A percentile compares a stretch with the other conserved stretches of the same genome.
Evolutionary conservation across 2,329 filamentous ascomycete species (phyloP).

Genomic region (Phyllachora maydis): DNA sequence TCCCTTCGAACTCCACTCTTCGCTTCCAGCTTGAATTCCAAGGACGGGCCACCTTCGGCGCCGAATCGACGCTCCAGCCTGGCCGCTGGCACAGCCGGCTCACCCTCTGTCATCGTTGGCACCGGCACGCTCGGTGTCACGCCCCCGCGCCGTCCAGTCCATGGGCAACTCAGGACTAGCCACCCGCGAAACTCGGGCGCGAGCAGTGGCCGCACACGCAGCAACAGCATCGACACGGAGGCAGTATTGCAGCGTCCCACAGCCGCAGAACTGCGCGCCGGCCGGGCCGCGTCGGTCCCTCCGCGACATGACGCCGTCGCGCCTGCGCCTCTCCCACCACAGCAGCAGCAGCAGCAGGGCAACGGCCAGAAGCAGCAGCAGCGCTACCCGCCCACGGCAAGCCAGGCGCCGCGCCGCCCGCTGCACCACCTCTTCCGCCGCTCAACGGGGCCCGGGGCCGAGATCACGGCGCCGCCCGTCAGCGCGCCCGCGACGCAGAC

Average conservation of each 20-base stretch:
- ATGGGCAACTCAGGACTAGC: slow-evolving; percentile 8
- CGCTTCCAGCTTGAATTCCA: slow-evolving; percentile 12
- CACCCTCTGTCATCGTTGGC: slow-evolving; percentile 7
- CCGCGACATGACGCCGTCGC: slow-evolving; percentile 3
- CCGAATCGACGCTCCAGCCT: slow-evolving; percentile 32
- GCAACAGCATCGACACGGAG: slow-evolving; percentile 8
- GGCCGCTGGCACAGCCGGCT: slow-evolving; percentile 22
- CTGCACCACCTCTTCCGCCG: slow-evolving; percentile 31
- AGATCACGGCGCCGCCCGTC: slow-evolving; percentile 4
- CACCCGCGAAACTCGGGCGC: slow-evolving; percentile 6
- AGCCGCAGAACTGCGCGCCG: slow-evolving; percentile 4
- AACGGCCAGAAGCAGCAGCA: slow-evolving; percentile 10
- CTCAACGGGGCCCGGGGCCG: slow-evolving; percentile 17
- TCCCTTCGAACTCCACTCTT: slow-evolving; percentile 21
- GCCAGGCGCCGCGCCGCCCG: slow-evolving; percentile 15
- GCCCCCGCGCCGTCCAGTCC: slow-evolving; percentile 5
- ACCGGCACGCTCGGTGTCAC: slow-evolving; percentile 5
- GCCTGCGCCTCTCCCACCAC: slow-evolving; percentile 5
- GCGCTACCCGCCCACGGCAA: slow-evolving; percentile 30
- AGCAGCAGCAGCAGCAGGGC: slow-evolving; percentile 3
- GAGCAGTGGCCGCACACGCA: too few species aligned
- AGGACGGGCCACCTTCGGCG: slow-evolving; percentile 19
- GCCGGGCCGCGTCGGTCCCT: slow-evolving; percentile 7
- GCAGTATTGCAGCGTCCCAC: slow-evolving; percentile 2
- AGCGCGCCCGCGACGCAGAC: slow-evolving; percentile 8